Evolutionary conservation across 192 early-diverging fungal genomes (phyloP).

Genomic region (Spizellomyces punctatus): DNA sequence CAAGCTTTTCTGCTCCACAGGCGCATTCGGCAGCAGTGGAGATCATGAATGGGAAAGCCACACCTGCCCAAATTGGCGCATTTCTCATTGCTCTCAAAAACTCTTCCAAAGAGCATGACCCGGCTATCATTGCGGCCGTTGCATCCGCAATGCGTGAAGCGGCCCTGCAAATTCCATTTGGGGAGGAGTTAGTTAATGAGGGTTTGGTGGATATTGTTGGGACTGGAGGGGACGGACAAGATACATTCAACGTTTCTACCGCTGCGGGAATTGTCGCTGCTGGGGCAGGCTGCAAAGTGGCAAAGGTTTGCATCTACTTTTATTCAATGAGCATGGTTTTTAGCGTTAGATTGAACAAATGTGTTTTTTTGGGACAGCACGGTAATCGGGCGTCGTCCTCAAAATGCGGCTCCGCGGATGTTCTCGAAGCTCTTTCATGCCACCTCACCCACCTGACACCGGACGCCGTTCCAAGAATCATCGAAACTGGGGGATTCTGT

Average conservation of each 20-base stretch:
- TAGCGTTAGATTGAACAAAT: background rate
- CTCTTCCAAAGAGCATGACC: conserved; percentile 68
- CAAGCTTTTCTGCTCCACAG: conserved; percentile 20
- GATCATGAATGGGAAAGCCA: conserved; percentile 80
- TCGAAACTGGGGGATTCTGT: conserved; percentile 73
- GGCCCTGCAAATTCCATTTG: conserved; percentile 61
- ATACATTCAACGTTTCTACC: conserved; percentile 97
- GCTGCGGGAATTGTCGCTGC: conserved; percentile 90
- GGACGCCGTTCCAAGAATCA: conserved; percentile 62
- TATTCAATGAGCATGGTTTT: background rate
- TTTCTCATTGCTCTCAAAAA: conserved; percentile 82
- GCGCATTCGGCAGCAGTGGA: conserved; percentile 17
- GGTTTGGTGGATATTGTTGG: conserved; percentile 88
- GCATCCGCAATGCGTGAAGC: conserved; percentile 74
- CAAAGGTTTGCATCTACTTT: conserved; percentile 68
- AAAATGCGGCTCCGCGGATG: conserved; percentile 88
- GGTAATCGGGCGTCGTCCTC: conserved; percentile 94
- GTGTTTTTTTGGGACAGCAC: conserved; percentile 52
- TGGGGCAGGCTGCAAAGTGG: conserved; percentile 84
- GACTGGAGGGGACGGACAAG: conserved; percentile 97
- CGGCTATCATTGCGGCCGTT: conserved; percentile 77
- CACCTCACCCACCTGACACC: conserved; percentile 68
- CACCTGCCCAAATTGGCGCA: conserved; percentile 83
- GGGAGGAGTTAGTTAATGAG: conserved; percentile 21
- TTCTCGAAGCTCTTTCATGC: conserved; percentile 85